Base-by-base conservation (phyloP, 2,329 filamentous ascomycete genomes). In the Fusarium cicatricum region DNA sequence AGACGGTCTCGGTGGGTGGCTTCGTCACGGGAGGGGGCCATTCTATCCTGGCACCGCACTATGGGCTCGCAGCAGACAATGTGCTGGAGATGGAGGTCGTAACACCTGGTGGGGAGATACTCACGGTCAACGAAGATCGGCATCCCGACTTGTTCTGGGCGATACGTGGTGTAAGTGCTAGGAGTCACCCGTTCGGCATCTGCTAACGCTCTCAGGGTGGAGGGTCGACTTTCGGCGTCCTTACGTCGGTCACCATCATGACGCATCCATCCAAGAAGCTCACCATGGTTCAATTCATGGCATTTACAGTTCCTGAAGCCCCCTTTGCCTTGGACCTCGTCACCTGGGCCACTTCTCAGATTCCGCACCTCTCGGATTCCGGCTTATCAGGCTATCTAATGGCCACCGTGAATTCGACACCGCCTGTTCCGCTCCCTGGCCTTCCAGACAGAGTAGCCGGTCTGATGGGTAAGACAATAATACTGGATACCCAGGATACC, bases 101-200 rank as follows among this genome's bases (percentile, higher is more conserved):
- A 5, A 82, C 80, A 1, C 80, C 80, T 0, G 66, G 65, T 5
- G 85, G 85, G 0, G 67, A 80, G 4, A 73, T 82, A 10, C 44
- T 85, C 5, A 77, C 73, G 0, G 79, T 80, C 3, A 85, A 82
- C 44, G 80, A 81, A 40, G 77, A 79, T 21, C 73, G 80, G 48
- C 78, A 87, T 50, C 52, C 72, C 0, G 85, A 88, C 53, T 71
- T 89, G 3, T 88, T 86, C 70, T 89, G 85, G 85, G 86, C 86
- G 1, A 75, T 87, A 50, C 73, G 81, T 48, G 84, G 85, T 16
- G 78, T 84, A 70, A 70, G 77, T 74, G 9, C 17, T 31, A 8
- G 9, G 2, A 16, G 4, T 6, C n/a, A 11, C 31, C 21, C 10
- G 44, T 32, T 28, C 14, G 29, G 6, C 2, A 41, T 41, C 0